Evolutionary conservation across 2,329 filamentous ascomycete genomes (phyloP), one percentile per base, ranked within the genome.

Genomic region (Colletotrichum sidae): DNA sequence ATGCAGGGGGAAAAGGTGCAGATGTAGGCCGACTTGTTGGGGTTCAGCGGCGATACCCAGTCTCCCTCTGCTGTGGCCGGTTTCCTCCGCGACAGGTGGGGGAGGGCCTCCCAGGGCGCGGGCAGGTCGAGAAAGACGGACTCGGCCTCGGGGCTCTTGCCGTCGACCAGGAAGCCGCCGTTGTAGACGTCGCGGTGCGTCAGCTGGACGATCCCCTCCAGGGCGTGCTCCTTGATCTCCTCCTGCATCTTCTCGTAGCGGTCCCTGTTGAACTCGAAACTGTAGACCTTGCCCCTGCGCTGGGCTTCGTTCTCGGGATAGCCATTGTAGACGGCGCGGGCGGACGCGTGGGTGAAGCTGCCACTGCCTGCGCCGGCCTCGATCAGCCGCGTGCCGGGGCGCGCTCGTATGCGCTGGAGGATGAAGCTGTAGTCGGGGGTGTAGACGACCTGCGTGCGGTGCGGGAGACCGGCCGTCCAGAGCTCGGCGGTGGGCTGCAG

Each of bases 1-100:
- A 99, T 96, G 78, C 96, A 99, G 0, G 96, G 96, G 1, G 92
- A 96, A 80, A 99, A 99, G 1, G 94, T 96, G 81, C 96, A 99
- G 59, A 99, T 86, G 73, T 96, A 86, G 2, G 90, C 88, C 6
- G 91, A 86, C 46, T 87, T 85, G n/a, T 85, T 84, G 0, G 92
- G 89, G 70, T 96, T 90, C 10, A 98, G 83, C 0, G 87, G 84
- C 0, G 87, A 90, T 13, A 84, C 74, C 80, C 85, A 89, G 46
- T 79, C 77, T 4, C 55, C 49, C 12, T 62, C 54, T 7, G 59
- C 57, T 6, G 54, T 58, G 8, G 68, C 71, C 3, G 79, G 81
- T 70, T 71, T 76, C 25, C 76, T 80, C 62, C 92, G 84, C 1
- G 90, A 88, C n/a, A 96, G 82, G 72, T 95, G 91, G 46, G 88